Percentiles rank a stretch among this genome's conserved stretches.
These are phyloP conservation scores for Metarhizium sp. DNA, from an alignment of 2,329 filamentous ascomycete species.

Conservation along the genomic window DNA sequence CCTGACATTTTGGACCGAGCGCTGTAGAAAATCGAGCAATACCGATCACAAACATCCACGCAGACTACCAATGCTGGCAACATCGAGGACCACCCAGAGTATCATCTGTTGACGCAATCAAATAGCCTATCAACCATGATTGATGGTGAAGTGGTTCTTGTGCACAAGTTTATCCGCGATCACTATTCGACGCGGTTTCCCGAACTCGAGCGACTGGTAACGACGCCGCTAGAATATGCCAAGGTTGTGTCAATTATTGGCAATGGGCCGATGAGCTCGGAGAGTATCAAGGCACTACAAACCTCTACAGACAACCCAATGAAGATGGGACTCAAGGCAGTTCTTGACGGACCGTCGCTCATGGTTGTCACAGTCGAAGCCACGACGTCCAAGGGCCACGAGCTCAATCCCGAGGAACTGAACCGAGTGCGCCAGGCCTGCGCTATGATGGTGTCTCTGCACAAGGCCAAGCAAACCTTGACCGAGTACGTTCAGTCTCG, in stretches of 20 bases:
- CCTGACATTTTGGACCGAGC: slow-evolving; percentile 53
- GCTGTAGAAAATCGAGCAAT: slow-evolving; percentile 69
- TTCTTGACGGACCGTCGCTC: slow-evolving; percentile 79
- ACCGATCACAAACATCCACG: slow-evolving; percentile 58
- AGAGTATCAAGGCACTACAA: slow-evolving; percentile 72
- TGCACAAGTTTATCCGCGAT: slow-evolving; percentile 94
- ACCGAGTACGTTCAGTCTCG: slow-evolving; percentile 94
- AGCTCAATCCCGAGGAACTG: slow-evolving; percentile 68
- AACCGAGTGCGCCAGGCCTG: slow-evolving; percentile 67
- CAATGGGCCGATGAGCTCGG: slow-evolving; percentile 77
- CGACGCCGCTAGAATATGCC: slow-evolving; percentile 88
- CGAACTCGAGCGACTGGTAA: slow-evolving; percentile 81
- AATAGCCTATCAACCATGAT: slow-evolving; percentile 88
- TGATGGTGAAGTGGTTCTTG: slow-evolving; percentile 81
- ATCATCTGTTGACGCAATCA: slow-evolving; percentile 77
- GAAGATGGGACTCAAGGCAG: slow-evolving; percentile 62
- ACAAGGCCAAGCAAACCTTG: slow-evolving; percentile 76
- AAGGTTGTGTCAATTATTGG: slow-evolving; percentile 89
- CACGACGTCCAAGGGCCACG: slow-evolving; percentile 74
- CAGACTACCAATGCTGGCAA: slow-evolving; percentile 63
- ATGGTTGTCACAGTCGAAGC: slow-evolving; percentile 97
- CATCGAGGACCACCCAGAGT: slow-evolving; percentile 87
- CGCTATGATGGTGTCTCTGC: slow-evolving; percentile 78
- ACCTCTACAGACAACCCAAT: slow-evolving; percentile 70
- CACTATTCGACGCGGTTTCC: slow-evolving; percentile 93